Evolutionary conservation across 352 stramenopile genomes (phyloP), one percentile per base, ranked within the genome.

Genomic region (Globisporangium lucens): DNA sequence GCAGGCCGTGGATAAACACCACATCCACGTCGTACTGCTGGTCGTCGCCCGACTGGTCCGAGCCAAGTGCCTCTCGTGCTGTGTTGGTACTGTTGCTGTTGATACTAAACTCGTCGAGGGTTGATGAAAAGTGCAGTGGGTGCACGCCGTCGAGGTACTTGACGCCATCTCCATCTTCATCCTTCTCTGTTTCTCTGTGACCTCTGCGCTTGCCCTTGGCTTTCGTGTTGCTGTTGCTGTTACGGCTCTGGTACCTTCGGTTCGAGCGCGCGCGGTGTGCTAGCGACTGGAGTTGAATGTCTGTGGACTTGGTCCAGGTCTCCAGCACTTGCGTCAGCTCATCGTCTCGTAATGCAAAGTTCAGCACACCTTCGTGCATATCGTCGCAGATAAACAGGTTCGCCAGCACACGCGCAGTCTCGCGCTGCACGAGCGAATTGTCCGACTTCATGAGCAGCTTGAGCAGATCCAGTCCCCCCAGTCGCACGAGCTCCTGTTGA

Each of bases 1-100:
- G 63, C n/a, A 95, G 67, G 0, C 87, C 87, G 56, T 95, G 87
- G 38, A 95, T 80, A 59, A 95, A 91, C 15, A 95, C 85, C 4
- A 95, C 79, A 33, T 95, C 87, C 1, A 93, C 75, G 36, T 91
- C 81, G 47, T 90, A 93, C 15, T 65, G 30, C 33, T 47, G 17
- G 7, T 82, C 66, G 2, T 82, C 65, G 53, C 56, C 51, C 0
- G 56, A 33, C 56, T 73, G 51, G 8, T 79, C 62, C 12, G 52
- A 43, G 22, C 15, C 27, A 15, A 27, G 72, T 5, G 17, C 2
- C 3, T 41, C 4, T 22, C 68, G 8, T 15, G 35, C 35, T 41
- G 9, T 2, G 13, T 41, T 41, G 35, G 9, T 29, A 4, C 0
- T 51, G 41, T 36, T n/a, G 52, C 15, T 70, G 20, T 36, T 56